These are phyloP conservation scores for Acacia confusa DNA, from an alignment of 306 rosid genomes.

Conservation along the genomic window DNA sequence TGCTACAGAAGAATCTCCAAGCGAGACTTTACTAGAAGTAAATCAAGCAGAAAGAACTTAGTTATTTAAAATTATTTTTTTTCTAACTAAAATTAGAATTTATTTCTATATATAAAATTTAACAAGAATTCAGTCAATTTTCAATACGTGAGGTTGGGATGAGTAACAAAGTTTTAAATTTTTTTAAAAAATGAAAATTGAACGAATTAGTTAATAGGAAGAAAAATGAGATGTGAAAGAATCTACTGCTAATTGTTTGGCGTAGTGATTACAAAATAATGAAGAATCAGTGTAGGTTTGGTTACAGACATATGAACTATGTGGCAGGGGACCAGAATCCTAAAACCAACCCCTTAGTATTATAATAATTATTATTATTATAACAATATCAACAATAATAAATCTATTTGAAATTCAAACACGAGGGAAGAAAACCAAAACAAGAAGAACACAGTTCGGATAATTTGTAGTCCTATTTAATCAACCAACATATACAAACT, in stretches of 20 bases:
- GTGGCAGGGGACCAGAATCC: slow-evolving; percentile 43
- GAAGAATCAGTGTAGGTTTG: slow-evolving; percentile 13
- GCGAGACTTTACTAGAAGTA: background rate
- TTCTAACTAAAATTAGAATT: background rate
- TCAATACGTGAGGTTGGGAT: background rate
- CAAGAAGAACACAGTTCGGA: background rate
- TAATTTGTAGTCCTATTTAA: background rate
- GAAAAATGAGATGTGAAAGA: background rate
- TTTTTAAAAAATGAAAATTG: background rate
- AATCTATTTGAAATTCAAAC: slow-evolving; percentile 45
- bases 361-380: no score
- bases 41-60: background rate
- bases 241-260: background rate
- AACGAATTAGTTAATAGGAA: background rate
- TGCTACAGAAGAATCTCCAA: background rate
- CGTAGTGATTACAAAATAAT: background rate
- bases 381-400: background rate
- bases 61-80: no score
- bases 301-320: slow-evolving; percentile 7
- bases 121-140: background rate
- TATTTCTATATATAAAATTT: no score
- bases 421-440: slow-evolving; percentile 5
- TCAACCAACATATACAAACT: slow-evolving; percentile 7
- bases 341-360: background rate
- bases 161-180: background rate